These are phyloP conservation scores for Plasmodium yoelii DNA, from an alignment of 169 alveolate species.

Conservation along the genomic window DNA sequence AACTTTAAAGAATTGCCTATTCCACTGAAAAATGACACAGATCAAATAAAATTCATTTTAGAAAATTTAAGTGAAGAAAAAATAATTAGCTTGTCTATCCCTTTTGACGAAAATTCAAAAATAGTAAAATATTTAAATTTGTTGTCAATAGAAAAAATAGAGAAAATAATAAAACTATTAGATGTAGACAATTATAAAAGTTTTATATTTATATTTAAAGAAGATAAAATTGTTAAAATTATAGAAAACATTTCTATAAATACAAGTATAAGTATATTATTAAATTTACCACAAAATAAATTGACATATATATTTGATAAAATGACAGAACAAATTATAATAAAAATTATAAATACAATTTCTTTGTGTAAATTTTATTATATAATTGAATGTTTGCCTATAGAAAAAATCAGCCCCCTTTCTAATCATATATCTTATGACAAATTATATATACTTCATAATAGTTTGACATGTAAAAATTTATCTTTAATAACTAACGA, in stretches of 20 bases:
- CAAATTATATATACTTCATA: slow-evolving; percentile 41
- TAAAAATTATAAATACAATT: slow-evolving; percentile 39
- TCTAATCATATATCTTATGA: slow-evolving; percentile 42
- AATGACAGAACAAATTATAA: slow-evolving; percentile 13
- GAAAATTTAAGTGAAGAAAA: slow-evolving; percentile 49
- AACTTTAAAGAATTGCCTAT: slow-evolving; percentile 7
- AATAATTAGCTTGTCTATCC: slow-evolving; percentile 16
- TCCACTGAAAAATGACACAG: slow-evolving; percentile 17
- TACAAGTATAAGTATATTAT: slow-evolving; percentile 31
- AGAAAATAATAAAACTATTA: slow-evolving; percentile 22
- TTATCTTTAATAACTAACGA: slow-evolving; percentile 21
- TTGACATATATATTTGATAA: slow-evolving; percentile 35
- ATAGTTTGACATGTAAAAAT: slow-evolving; percentile 10
- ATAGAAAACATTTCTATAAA: slow-evolving; percentile 32
- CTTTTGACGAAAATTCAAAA: slow-evolving; percentile 38
- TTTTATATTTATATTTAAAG: slow-evolving; percentile 31
- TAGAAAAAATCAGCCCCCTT: slow-evolving; percentile 22
- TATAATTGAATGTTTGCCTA: slow-evolving; percentile 49
- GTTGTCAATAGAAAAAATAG: slow-evolving; percentile 40
- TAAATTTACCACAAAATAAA: slow-evolving; percentile 40
- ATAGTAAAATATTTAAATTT: slow-evolving; percentile 30
- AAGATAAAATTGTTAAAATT: slow-evolving; percentile 37
- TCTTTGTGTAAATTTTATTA: slow-evolving; percentile 62
- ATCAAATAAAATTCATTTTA: slow-evolving; percentile 1
- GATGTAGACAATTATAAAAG: slow-evolving; percentile 45